A percentile compares a stretch with the other conserved stretches of the same genome.
Evolutionary conservation across 805 yeast genomes (phyloP).

Genomic region (Cyberlindnera lachancei): DNA sequence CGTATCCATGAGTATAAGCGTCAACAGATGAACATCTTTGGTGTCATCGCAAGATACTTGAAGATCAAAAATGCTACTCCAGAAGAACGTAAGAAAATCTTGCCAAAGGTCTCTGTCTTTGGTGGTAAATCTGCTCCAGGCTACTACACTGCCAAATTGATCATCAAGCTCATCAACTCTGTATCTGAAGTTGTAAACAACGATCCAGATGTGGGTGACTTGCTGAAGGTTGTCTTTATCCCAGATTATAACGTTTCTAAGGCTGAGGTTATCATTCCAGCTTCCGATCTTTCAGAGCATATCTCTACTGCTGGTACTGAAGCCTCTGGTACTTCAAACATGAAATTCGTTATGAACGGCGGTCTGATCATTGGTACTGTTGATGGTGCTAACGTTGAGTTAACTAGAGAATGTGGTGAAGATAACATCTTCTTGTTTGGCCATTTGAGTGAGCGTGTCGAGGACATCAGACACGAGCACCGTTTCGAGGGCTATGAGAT

Average conservation of each 20-base stretch:
- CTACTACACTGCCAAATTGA: constrained; percentile 87
- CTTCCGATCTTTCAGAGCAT: constrained; percentile 86
- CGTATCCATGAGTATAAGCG: constrained; percentile 95
- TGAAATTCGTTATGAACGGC: constrained; percentile 93
- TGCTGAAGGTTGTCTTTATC: constrained; percentile 78
- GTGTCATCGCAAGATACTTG: constrained; percentile 77
- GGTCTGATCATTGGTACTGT: constrained; percentile 93
- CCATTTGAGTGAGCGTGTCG: constrained; percentile 83
- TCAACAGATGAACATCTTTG: constrained; percentile 88
- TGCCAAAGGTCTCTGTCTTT: constrained; percentile 72
- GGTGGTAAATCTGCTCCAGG: constrained; percentile 99
- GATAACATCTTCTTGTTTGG: constrained; percentile 91
- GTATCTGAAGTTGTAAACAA: constrained; percentile 76
- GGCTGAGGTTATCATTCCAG: constrained; percentile 87
- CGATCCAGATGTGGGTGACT: constrained; percentile 66
- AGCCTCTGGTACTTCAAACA: constrained; percentile 92
- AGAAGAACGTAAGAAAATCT: constrained; percentile 51
- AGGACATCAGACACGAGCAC: constrained; percentile 73
- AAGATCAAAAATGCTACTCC: constrained; percentile 61
- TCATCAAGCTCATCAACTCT: constrained; percentile 76
- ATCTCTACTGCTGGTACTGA: constrained; percentile 97
- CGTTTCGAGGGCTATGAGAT: constrained; percentile 45
- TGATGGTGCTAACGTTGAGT: constrained; percentile 95
- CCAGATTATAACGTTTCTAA: constrained; percentile 93
- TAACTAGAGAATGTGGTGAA: constrained; percentile 89